Percentiles rank a stretch among this genome's conserved stretches.
Evolutionary conservation across 805 yeast genomes (phyloP).

Genomic region (Pichia nakasei): DNA sequence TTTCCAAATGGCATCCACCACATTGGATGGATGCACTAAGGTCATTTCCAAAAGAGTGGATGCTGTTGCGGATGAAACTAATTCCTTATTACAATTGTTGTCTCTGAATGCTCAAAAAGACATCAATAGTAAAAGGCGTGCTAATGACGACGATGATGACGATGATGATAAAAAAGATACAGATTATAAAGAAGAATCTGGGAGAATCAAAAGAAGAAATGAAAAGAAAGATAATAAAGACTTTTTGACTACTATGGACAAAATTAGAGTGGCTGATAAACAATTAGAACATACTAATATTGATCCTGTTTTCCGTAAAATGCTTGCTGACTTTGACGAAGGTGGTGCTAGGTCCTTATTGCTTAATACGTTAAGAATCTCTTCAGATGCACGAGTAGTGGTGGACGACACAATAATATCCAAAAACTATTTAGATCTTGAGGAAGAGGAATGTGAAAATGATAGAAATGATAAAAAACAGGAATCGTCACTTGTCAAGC

Average conservation of each 20-base stretch:
- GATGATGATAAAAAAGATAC: constrained; percentile 19
- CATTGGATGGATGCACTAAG: constrained; percentile 47
- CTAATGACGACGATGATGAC: background rate
- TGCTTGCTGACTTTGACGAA: constrained; percentile 71
- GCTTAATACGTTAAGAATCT: constrained; percentile 50
- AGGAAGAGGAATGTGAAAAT: constrained; percentile 7
- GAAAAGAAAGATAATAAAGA: constrained; percentile 26
- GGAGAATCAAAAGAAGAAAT: constrained; percentile 9
- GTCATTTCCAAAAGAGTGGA: constrained; percentile 42
- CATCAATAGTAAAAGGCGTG: constrained; percentile 1
- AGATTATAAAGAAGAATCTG: constrained; percentile 12
- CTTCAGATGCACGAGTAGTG: constrained; percentile 45
- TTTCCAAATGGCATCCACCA: constrained; percentile 37
- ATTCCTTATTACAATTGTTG: constrained; percentile 43
- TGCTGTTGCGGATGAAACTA: constrained; percentile 26
- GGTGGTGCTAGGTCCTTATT: constrained; percentile 71
- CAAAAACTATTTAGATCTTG: background rate
- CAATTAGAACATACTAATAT: constrained; percentile 22
- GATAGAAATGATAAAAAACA: background rate
- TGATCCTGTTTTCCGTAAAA: constrained; percentile 69
- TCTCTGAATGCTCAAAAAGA: constrained; percentile 35
- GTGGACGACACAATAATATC: constrained; percentile 45
- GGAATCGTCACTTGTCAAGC: background rate
- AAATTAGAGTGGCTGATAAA: constrained; percentile 2
- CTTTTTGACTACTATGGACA: background rate